phyloP scores from a whole-genome alignment of 768 basidiomycete species.

The Russula earlei region DNA sequence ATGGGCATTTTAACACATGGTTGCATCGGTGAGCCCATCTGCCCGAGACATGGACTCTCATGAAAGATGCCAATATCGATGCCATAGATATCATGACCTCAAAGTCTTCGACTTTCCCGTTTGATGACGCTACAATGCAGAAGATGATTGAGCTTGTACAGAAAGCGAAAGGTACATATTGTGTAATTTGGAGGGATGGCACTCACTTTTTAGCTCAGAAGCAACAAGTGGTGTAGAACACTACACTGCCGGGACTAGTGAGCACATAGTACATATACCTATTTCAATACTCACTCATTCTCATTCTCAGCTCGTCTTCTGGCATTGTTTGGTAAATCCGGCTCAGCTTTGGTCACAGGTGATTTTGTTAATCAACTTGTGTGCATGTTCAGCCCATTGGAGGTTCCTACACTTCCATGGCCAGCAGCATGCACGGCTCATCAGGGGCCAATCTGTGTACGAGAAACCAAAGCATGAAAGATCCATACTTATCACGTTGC shows the following conservation, averaged over 20 bases:
- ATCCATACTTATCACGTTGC: constrained; percentile 7
- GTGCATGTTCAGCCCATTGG: constrained; percentile 7
- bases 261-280: not conserved
- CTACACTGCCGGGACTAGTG: not conserved
- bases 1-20: constrained; percentile 30
- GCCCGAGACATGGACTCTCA: not conserved
- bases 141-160: constrained; percentile 2
- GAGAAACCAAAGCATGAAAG: not conserved
- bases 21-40: constrained; percentile 30
- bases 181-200: too few relatives aligned
- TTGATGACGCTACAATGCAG: not conserved
- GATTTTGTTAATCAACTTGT: not conserved
- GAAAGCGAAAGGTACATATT: not conserved
- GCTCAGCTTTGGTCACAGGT: not conserved
- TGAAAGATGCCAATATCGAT: not conserved
- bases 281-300: not conserved
- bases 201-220: not conserved
- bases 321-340: constrained; percentile 1
- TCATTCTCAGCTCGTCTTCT: not conserved
- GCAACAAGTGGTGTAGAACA: not conserved
- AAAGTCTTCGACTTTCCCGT: not conserved
- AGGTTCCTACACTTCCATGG: constrained; percentile 17
- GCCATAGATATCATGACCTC: constrained; percentile 3
- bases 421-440: constrained; percentile 11
- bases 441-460: constrained; percentile 4